Evolutionary conservation across 2,329 filamentous ascomycete genomes (phyloP).

Genomic region (Knufia petricola): DNA sequence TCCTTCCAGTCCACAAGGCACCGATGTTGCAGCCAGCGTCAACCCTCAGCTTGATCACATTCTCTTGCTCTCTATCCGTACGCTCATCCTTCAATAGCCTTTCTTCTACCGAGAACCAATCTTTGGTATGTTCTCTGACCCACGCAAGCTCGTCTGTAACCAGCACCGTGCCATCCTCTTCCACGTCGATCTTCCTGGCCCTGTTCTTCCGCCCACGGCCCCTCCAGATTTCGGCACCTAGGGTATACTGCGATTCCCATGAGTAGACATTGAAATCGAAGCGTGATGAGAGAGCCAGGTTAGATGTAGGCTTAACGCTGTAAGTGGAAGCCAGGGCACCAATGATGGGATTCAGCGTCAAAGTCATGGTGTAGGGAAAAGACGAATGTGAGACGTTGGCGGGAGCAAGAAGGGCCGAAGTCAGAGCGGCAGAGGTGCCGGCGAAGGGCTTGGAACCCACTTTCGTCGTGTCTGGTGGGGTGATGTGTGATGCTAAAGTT

Average conservation of each 20-base stretch:
- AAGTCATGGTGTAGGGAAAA: constrained; percentile 84
- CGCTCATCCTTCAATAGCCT: constrained; percentile 39
- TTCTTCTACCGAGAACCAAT: constrained; percentile 26
- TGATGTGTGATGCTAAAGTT: constrained; percentile 46
- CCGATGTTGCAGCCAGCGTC: constrained; percentile 83
- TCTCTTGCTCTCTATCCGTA: constrained; percentile 59
- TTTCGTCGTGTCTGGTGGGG: constrained; percentile 13
- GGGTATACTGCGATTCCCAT: constrained; percentile 87
- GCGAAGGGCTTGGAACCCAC: constrained; percentile 16
- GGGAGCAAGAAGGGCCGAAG: constrained; percentile 21
- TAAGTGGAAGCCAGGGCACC: constrained; percentile 88
- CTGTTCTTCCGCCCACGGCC: constrained; percentile 29
- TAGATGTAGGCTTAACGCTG: constrained; percentile 73
- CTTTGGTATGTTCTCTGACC: constrained; percentile 34
- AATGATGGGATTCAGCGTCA: constrained; percentile 90
- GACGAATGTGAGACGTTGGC: constrained; percentile 46
- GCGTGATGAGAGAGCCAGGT: constrained; percentile 75
- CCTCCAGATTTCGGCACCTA: constrained; percentile 90
- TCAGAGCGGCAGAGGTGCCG: constrained; percentile 21
- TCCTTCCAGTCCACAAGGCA: constrained; percentile 81
- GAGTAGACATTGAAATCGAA: constrained; percentile 98
- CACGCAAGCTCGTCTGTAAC: constrained; percentile 35
- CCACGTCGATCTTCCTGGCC: constrained; percentile 10
- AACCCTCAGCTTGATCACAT: constrained; percentile 79
- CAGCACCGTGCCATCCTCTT: constrained; percentile 28